phyloP scores from a whole-genome alignment of 2,329 filamentous ascomycete species.

The Alternaria longipes region DNA sequence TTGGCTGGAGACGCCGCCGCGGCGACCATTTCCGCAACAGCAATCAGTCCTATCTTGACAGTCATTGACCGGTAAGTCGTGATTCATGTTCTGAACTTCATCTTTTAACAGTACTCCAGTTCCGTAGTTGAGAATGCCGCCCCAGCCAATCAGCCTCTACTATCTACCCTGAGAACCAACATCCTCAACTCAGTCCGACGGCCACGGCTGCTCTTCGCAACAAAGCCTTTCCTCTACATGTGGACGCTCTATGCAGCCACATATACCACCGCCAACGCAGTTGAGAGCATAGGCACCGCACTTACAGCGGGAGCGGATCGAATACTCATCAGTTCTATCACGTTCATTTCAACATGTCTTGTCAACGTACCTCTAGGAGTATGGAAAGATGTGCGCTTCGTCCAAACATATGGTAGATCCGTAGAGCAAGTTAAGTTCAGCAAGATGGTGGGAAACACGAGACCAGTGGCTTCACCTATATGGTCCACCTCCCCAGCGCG shows the following conservation, averaged over 20 bases:
- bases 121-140: neutral
- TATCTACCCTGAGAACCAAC: conserved; percentile 23
- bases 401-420: conserved; percentile 34
- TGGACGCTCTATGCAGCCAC: conserved; percentile 43
- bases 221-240: conserved; percentile 40
- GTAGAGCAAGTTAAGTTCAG: neutral
- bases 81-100: neutral
- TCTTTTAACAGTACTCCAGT: neutral
- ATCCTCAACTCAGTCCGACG: conserved; percentile 33
- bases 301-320: conserved; percentile 11
- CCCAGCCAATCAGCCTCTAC: neutral
- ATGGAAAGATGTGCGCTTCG: conserved; percentile 43
- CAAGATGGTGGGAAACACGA: neutral
- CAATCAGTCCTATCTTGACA: conserved; percentile 37
- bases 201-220: conserved; percentile 35
- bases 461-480: neutral
- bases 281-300: conserved; percentile 30
- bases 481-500: conserved; percentile 7
- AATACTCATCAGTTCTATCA: conserved; percentile 25
- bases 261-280: conserved; percentile 38
- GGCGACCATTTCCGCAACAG: conserved; percentile 35
- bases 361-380: conserved; percentile 41
- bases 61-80: conserved; percentile 39
- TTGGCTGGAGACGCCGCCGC: conserved; percentile 37
- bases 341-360: conserved; percentile 36